Base-by-base conservation (phyloP, 2,329 filamentous ascomycete genomes). In the Xylaria hypoxylon region DNA sequence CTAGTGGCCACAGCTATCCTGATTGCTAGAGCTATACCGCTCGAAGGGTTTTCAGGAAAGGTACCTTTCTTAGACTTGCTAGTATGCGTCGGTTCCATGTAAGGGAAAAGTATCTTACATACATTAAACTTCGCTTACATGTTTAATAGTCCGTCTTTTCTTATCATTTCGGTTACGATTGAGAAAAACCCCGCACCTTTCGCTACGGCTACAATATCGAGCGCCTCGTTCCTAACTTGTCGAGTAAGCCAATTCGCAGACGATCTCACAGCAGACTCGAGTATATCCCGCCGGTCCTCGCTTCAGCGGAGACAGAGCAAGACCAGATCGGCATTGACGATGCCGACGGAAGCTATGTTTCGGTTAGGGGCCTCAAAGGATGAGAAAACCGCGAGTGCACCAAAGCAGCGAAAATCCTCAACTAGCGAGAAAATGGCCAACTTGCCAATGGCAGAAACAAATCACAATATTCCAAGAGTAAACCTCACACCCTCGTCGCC, bases 1-100 rank as follows among this genome's bases (percentile, higher is more conserved):
- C 48, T 79, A 2, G 69, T 77, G 6, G 72, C 76, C 7, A 77
- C 76, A 1, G 68, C 71, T 11, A 65, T 78, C 19, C 66, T 76
- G 64, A 73, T 77, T 13, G 69, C 72, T 7, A 73, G 68, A 50
- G 64, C 64, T 5, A 47, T 57, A 3, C 69, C 52, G 5, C 58
- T 65, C 7, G 57, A 59, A 5, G 72, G 70, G 1, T 65, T 72
- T 64, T 28, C 24, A 68, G 77, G 55, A 70, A 78, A 62, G 67
- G 69, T 75, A 31, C 74, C 76, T 5, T 75, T 76, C 58, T 59
- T 79, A 15, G 70, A 78, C 53, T 52, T 79, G 33, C 44, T 76
- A n/a, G 50, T 77, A n/a, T 77, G 76, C 35, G 66, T 70, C 11
- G 69, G 73, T 48, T 76, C 76, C 6, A 65, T 79, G 77, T 79